These are phyloP conservation scores for Rosa persica DNA, from an alignment of 306 rosid genomes.

Conservation along the genomic window DNA sequence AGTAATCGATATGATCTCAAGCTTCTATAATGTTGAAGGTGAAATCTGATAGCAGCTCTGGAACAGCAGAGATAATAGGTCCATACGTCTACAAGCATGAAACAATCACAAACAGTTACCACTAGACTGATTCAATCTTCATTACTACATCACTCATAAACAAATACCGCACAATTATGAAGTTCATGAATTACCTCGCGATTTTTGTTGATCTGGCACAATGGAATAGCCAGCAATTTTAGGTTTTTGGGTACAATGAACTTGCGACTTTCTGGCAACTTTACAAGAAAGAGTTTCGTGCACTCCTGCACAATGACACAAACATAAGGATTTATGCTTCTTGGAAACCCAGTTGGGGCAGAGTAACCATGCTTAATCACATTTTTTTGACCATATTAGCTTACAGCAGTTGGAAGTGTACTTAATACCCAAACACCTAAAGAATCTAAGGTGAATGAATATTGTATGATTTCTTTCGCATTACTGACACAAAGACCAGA, in stretches of 20 bases:
- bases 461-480: neutral
- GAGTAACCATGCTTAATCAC: neutral
- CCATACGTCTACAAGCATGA: conserved; percentile 72
- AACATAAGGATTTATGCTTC: conserved; percentile 15
- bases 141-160: neutral
- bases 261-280: conserved; percentile 63
- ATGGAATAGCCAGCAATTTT: conserved; percentile 78
- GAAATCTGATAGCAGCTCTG: conserved; percentile 72
- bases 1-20: conserved; percentile 19
- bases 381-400: neutral
- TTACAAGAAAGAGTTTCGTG: conserved; percentile 76
- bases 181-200: conserved; percentile 47
- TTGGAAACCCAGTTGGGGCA: neutral
- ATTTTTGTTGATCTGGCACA: conserved; percentile 77
- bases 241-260: conserved; percentile 74
- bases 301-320: conserved; percentile 56
- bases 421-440: neutral
- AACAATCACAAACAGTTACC: conserved; percentile 8
- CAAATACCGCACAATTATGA: neutral
- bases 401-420: neutral
- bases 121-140: neutral
- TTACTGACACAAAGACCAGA: neutral
- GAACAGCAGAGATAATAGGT: conserved; percentile 65
- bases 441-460: neutral
- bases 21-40: conserved; percentile 58